Evolutionary conservation across 2,329 filamentous ascomycete genomes (phyloP), one percentile per base, ranked within the genome.

Genomic region (Xylogone sp.): DNA sequence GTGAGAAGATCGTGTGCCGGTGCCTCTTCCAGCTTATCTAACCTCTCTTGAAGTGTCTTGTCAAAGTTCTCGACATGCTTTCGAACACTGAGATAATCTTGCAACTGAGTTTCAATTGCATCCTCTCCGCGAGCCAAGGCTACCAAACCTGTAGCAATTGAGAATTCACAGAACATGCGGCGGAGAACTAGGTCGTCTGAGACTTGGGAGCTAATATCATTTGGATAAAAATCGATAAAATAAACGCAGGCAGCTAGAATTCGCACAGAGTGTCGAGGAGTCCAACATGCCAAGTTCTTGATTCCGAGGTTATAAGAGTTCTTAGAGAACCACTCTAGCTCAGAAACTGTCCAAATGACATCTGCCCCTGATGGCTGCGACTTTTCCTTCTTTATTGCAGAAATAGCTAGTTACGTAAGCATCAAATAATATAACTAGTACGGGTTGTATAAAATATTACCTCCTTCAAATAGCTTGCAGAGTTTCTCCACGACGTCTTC

Each of bases 251-350:
- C 71, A 3, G 64, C 66, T 45, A 86, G 69, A 21, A 96, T 75
- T 3, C 79, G 73, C 3, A 84, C 63, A 0, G 86, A 72, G 46
- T 75, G 68, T 5, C 67, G 64, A 1, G 84, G 73, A 21, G 78
- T 65, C 75, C 86, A 85, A 1, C 52, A 56, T 2, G 78, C 74
- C 57, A 76, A 78, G 52, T 85, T 75, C 54, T 83, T 82, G 3
- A 93, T 68, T 0, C 84, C 85, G 6, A 91, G 67, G 58, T 94
- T 95, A 71, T 95, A 96, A 1, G 87, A 79, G 56, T 88, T 93
- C 56, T 85, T 85, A 34, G 85, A 86, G 65, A 96, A 92, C 90
- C 90, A 96, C 58, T 92, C 79, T 3, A 95, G 73, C 60, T 96
- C 90, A 2, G 75, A 66, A 0, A 76, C 52, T 1, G 77, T 80